Percentiles rank a stretch among this genome's conserved stretches.
These are phyloP conservation scores for Diaporthe batatas DNA, from an alignment of 2,329 filamentous ascomycete genomes.

Conservation along the genomic window DNA sequence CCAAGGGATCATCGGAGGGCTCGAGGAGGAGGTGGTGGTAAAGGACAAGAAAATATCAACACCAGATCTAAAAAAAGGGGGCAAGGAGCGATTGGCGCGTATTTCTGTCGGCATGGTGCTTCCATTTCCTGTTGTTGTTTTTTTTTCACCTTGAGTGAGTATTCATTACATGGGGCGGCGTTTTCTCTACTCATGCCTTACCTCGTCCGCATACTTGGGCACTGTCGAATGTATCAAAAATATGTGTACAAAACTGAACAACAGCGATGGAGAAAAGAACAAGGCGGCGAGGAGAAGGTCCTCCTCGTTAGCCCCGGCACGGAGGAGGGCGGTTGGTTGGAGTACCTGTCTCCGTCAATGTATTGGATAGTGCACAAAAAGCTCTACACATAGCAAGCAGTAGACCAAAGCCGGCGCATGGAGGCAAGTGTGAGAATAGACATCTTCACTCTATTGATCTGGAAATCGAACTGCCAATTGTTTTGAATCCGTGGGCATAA, in stretches of 20 bases:
- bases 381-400: conserved; percentile 26
- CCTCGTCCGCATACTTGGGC: conserved; percentile 18
- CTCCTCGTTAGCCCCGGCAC: neutral
- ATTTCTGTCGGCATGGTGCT: conserved; percentile 16
- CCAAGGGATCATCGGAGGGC: neutral
- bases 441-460: conserved; percentile 39
- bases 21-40: neutral
- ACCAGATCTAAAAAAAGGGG: neutral
- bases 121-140: neutral
- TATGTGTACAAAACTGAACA: conserved; percentile 26
- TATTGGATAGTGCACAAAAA: conserved; percentile 27
- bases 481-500: neutral
- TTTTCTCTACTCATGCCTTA: conserved; percentile 26
- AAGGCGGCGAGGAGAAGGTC: neutral
- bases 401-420: conserved; percentile 33
- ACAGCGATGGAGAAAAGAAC: neutral
- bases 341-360: neutral
- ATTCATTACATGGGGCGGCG: conserved; percentile 31
- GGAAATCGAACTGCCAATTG: neutral
- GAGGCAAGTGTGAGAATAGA: conserved; percentile 36
- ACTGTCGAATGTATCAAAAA: conserved; percentile 30
- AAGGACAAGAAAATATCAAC: neutral
- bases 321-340: conserved; percentile 3
- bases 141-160: conserved; percentile 11
- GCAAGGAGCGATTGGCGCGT: conserved; percentile 24